A percentile compares a stretch with the other conserved stretches of the same genome.
phyloP scores from a whole-genome alignment of 768 basidiomycete species.

The Trametes meyenii region DNA sequence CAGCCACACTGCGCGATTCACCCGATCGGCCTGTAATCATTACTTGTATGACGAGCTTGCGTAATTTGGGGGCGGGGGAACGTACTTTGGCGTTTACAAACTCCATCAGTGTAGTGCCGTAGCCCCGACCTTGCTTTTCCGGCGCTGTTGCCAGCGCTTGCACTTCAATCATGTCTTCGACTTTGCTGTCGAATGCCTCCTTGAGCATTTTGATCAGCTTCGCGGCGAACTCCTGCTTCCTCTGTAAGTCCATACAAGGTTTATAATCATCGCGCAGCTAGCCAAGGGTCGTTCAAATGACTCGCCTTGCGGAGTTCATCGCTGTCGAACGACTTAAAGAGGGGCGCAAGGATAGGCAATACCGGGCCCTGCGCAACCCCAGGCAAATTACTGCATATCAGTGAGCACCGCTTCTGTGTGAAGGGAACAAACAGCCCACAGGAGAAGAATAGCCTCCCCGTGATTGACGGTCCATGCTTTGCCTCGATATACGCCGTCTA shows the following conservation, averaged over 20 bases:
- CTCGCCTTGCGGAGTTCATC: not conserved
- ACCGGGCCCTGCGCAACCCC: not conserved
- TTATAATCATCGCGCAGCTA: not conserved
- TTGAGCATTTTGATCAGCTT: not conserved
- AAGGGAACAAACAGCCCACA: not conserved
- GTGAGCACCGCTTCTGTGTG: not conserved
- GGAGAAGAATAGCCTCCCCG: not conserved
- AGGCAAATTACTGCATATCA: not conserved
- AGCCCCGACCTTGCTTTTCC: constrained; percentile 16
- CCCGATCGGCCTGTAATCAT: constrained; percentile 11
- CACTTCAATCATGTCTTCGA: constrained; percentile 5
- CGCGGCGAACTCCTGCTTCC: not conserved
- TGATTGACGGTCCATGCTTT: not conserved
- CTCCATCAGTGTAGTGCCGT: constrained; percentile 11
- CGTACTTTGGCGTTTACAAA: constrained; percentile 11
- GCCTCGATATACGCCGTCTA: not conserved
- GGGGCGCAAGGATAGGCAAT: not conserved
- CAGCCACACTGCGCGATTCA: constrained; percentile 8
- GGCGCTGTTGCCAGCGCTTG: constrained; percentile 3
- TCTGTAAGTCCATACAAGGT: not conserved
- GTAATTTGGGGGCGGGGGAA: not conserved
- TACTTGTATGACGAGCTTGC: no score
- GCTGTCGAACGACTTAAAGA: not conserved
- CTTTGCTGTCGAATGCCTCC: constrained; percentile 5
- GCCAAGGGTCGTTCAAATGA: not conserved